Percentiles rank a stretch among this genome's conserved stretches.
Evolutionary conservation across 176 grass and related monocot species (phyloP).

Genomic region (Elymus sibiricus): DNA sequence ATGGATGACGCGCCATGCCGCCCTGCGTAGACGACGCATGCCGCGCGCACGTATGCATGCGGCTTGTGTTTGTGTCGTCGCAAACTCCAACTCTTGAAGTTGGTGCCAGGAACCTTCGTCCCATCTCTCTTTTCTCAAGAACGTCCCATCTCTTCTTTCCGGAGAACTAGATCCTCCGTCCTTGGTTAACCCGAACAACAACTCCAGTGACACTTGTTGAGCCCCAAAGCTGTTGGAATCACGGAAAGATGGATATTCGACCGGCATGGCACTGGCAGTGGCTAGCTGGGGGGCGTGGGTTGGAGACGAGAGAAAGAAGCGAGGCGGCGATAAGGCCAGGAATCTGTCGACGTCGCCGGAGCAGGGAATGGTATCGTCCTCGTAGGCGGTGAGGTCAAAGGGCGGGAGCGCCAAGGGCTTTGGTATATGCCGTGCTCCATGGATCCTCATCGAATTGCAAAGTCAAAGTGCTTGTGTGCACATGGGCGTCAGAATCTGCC

Average conservation of each 20-base stretch:
- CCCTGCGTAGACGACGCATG: neutral
- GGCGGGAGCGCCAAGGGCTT: neutral
- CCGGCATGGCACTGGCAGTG: neutral
- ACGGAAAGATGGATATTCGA: constrained; percentile 20
- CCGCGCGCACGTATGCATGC: neutral
- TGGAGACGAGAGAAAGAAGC: constrained; percentile 11
- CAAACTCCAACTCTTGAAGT: constrained; percentile 16
- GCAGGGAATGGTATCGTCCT: constrained; percentile 36
- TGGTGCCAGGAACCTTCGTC: neutral
- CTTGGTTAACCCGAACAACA: constrained; percentile 3
- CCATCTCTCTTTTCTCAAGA: too few species aligned
- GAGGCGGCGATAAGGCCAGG: constrained; percentile 26
- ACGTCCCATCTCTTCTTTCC: neutral
- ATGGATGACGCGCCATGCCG: neutral
- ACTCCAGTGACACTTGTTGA: constrained; percentile 14
- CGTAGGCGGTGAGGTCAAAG: constrained; percentile 31
- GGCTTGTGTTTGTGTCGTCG: constrained; percentile 23
- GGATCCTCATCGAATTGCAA: constrained; percentile 20
- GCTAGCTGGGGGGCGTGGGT: constrained; percentile 10
- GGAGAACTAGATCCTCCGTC: constrained; percentile 9
- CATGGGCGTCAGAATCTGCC: constrained; percentile 26
- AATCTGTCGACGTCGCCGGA: constrained; percentile 10
- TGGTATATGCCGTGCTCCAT: constrained; percentile 27
- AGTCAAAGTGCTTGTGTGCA: constrained; percentile 23
- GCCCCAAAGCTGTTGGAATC: constrained; percentile 30